Percentiles rank a stretch among this genome's conserved stretches.
Conservation (phyloP, 371 early-diverging fungal species). For the Choanephora cucurbitarum region DNA sequence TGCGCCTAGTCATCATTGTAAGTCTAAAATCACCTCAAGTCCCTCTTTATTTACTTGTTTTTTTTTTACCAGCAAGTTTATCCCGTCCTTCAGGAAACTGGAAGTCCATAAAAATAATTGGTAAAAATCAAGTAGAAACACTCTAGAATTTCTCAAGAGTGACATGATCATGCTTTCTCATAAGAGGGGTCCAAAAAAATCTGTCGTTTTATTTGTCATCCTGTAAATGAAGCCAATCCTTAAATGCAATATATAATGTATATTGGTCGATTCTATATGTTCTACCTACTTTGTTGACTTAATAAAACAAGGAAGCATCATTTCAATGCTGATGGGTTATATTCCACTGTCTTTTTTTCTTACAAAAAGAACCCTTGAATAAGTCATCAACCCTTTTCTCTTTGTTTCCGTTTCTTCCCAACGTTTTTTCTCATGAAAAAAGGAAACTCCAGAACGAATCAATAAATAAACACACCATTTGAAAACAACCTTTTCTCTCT, state of each 20-base stretch:
- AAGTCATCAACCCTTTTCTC: too few relatives aligned
- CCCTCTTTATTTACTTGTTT: too few relatives aligned
- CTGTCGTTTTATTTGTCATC: background rate
- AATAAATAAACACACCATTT: background rate
- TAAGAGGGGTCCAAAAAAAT: background rate
- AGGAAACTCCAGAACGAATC: background rate
- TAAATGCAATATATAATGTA: too few relatives aligned
- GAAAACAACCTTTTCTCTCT: background rate
- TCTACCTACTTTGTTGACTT: too few relatives aligned
- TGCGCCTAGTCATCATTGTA: slow-evolving; percentile 18
- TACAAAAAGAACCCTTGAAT: background rate
- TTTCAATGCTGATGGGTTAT: too few relatives aligned
- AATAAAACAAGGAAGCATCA: too few relatives aligned
- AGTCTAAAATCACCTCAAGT: too few relatives aligned
- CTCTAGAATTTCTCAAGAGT: background rate
- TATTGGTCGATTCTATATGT: too few relatives aligned
- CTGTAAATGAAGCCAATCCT: too few relatives aligned
- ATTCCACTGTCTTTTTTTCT: background rate
- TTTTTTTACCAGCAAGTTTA: background rate
- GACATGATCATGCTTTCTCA: background rate
- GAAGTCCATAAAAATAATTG: slow-evolving; percentile 25
- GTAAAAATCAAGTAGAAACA: slow-evolving; percentile 9
- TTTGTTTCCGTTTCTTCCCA: slow-evolving; percentile 14
- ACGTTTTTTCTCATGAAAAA: slow-evolving; percentile 10
- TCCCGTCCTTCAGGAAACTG: slow-evolving; percentile 15